Base-by-base conservation (phyloP, 1,284 basidiomycete species). In the Puccinia novopanici region DNA sequence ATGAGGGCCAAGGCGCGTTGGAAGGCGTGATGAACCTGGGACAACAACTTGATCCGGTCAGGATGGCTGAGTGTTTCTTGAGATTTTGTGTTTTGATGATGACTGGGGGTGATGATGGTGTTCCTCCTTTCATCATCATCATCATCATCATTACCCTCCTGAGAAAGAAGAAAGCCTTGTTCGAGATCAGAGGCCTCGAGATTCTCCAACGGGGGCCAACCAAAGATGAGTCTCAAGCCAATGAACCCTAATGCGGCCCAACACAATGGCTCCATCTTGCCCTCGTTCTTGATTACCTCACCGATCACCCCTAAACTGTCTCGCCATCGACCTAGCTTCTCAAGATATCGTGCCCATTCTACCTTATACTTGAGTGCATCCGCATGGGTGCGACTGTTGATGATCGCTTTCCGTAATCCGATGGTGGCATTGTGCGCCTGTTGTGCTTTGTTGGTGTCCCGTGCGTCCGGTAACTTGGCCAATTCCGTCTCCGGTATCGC, bases 351-450 rank as follows among this genome's bases (percentile, higher is more conserved):
- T 10, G 76, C 76, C 76, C 76, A 79, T 61, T 71, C 54, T 4
- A 79, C 42, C 30, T 79, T 79, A 40, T 71, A 61, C 17, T 59
- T 71, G 3, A 61, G 65, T 1, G 54, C 65, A 55, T 79, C 67
- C 19, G n/a, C 34, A 50, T 52, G 34, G 3, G 76, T 72, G 45
- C 76, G 65, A 50, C 76, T 79, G 12, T 71, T 70, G 10, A 79
- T 42, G 40, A 79, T 79, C 24, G 76, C 65, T 27, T 79, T 79
- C 15, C 76, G 15, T 15, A 71, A 30, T 19, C 67, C 76, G 24
- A 71, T 71, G 13, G 76, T 79, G 19, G 76, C 76, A 71, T 78
- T 78, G 42, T 78, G 76, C 37, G 67, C 67, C 40, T 78, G 76
- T 34, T 78, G 76, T 12, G 63, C 22, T n/a, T 71, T 68, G 40